Percentiles rank a stretch among this genome's conserved stretches.
Conservation (phyloP, 208 protist species). For the Angomonas desouzai region DNA sequence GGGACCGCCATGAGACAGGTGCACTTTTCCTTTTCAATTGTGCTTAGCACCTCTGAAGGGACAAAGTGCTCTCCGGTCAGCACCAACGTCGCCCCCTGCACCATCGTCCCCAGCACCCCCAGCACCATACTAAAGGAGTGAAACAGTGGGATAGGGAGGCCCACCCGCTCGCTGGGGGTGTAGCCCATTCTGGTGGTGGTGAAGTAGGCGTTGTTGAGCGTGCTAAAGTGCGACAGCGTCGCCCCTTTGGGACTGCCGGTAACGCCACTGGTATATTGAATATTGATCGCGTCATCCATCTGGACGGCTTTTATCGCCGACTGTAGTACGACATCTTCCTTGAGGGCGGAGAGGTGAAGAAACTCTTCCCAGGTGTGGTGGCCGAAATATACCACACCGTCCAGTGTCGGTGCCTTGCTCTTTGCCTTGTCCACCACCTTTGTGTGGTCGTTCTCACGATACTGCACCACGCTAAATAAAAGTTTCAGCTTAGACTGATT, state of each 20-base stretch:
- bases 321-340: background rate
- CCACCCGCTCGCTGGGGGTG: background rate
- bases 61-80: background rate
- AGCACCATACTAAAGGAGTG: conserved; percentile 8
- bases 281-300: background rate
- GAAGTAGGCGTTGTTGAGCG: conserved; percentile 8
- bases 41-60: background rate
- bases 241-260: background rate
- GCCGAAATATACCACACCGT: background rate
- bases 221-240: background rate
- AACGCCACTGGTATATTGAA: conserved; percentile 1
- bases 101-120: conserved; percentile 3
- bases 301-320: background rate
- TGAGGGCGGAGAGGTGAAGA: background rate
- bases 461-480: background rate
- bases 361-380: conserved; percentile 5
- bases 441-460: conserved; percentile 1
- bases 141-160: conserved; percentile 3
- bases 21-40: background rate
- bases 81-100: background rate
- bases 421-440: background rate
- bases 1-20: background rate
- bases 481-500: background rate
- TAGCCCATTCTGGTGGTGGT: background rate
- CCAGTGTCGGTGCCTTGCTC: background rate